These are phyloP conservation scores for Spathaspora hagerdaliae DNA, from an alignment of 805 yeast species.

Conservation along the genomic window DNA sequence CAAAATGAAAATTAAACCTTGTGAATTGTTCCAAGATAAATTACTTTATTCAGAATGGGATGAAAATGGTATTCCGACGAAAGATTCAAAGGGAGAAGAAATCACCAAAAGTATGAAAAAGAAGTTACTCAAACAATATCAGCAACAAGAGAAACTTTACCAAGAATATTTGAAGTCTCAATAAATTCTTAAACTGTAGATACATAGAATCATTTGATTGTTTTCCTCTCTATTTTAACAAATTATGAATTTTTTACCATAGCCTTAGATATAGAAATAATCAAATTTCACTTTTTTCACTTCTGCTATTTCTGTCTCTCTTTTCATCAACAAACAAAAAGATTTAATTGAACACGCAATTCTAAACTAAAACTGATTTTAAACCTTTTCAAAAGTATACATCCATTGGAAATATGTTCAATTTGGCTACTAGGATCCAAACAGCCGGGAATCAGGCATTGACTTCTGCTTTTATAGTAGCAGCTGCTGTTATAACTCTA, in stretches of 20 bases:
- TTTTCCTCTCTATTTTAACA: no score
- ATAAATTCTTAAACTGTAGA: no score
- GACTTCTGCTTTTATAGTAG: constrained; percentile 39
- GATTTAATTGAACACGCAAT: no score
- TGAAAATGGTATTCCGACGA: constrained; percentile 76
- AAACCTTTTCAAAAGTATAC: background rate
- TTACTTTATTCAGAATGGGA: constrained; percentile 73
- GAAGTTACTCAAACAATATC: constrained; percentile 75
- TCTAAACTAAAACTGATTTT: no score
- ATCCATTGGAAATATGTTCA: constrained; percentile 20
- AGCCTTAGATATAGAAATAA: no score
- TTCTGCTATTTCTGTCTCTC: no score
- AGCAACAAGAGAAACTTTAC: constrained; percentile 77
- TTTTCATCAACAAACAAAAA: no score
- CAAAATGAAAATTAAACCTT: constrained; percentile 67
- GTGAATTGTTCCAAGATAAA: constrained; percentile 64
- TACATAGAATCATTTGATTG: no score
- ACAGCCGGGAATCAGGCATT: constrained; percentile 50
- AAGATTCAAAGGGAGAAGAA: constrained; percentile 73
- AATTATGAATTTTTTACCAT: no score
- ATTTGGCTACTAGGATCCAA: constrained; percentile 35
- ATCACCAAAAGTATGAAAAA: constrained; percentile 81
- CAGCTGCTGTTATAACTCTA: constrained; percentile 44
- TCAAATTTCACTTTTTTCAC: no score
- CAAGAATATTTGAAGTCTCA: constrained; percentile 47